phyloP scores from a whole-genome alignment of 2,329 filamentous ascomycete genomes.

The Sarocladium kiliense region DNA sequence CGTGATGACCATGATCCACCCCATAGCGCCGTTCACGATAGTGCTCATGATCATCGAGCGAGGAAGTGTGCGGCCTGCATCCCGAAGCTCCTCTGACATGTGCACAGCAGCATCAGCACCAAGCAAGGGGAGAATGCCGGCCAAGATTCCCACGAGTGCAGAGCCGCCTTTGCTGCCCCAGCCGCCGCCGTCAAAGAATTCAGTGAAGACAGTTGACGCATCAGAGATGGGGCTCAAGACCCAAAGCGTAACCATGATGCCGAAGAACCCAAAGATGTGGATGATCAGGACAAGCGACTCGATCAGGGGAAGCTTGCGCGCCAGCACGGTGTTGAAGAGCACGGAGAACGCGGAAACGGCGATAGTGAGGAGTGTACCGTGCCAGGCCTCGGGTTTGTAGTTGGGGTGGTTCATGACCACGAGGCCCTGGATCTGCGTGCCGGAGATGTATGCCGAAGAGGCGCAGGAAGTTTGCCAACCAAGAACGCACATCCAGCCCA shows the following conservation, averaged over 20 bases:
- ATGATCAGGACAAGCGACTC: constrained; percentile 45
- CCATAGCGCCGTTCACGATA: constrained; percentile 44
- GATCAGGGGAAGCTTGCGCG: constrained; percentile 39
- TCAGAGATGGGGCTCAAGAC: constrained; percentile 25
- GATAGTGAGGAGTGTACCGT: constrained; percentile 44
- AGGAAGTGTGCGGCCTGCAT: constrained; percentile 45
- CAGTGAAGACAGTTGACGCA: constrained; percentile 34
- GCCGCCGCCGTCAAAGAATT: constrained; percentile 36
- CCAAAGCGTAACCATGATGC: constrained; percentile 24
- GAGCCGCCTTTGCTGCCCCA: constrained; percentile 38
- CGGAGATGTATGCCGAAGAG: constrained; percentile 34
- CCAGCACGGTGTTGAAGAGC: constrained; percentile 45
- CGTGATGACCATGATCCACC: constrained; percentile 31
- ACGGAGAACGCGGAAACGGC: constrained; percentile 39
- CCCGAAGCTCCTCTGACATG: constrained; percentile 39
- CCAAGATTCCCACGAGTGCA: constrained; percentile 39
- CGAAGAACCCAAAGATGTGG: constrained; percentile 35
- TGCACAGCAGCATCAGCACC: constrained; percentile 26
- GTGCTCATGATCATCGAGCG: constrained; percentile 44
- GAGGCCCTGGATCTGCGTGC: constrained; percentile 39
- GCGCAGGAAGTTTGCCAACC: constrained; percentile 40
- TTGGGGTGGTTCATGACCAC: constrained; percentile 31
- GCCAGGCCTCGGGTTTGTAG: constrained; percentile 38
- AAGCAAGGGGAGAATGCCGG: constrained; percentile 31
- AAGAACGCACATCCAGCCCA: constrained; percentile 39